Evolutionary conservation across 106 monocot species (phyloP).

Genomic region (Apostasia ramifera): DNA sequence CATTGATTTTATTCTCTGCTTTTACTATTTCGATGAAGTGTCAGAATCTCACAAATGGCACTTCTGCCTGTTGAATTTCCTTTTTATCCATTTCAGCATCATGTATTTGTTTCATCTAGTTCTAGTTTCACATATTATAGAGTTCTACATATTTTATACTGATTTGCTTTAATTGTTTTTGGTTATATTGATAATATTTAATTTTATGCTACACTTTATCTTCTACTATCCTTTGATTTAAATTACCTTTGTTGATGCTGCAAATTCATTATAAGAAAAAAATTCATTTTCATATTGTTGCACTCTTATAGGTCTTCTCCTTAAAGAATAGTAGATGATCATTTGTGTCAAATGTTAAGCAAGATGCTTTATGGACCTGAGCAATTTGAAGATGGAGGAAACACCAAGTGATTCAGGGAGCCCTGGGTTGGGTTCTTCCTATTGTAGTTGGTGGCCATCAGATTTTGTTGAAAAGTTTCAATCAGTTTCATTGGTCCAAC

Average conservation of each 20-base stretch:
- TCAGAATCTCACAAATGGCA: too few relatives aligned
- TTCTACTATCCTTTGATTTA: not conserved
- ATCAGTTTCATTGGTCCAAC: slow-evolving; percentile 44
- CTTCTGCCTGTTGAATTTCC: too few relatives aligned
- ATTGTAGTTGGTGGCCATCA: slow-evolving; percentile 44
- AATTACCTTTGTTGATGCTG: not conserved
- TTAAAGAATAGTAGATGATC: slow-evolving; percentile 1
- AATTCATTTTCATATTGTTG: not conserved
- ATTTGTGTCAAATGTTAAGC: slow-evolving; percentile 5
- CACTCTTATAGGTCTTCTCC: slow-evolving; percentile 2
- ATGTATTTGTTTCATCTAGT: too few relatives aligned
- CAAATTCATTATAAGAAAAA: not conserved
- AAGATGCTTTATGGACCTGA: slow-evolving; percentile 16
- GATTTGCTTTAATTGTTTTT: not conserved
- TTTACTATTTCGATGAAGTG: too few relatives aligned
- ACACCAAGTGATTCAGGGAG: slow-evolving; percentile 37
- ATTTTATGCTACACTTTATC: not conserved
- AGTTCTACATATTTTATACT: not conserved
- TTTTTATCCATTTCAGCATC: too few relatives aligned
- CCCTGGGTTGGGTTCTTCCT: slow-evolving; percentile 34
- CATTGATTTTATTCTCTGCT: too few relatives aligned
- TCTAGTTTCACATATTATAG: not conserved
- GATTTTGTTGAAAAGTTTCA: slow-evolving; percentile 55
- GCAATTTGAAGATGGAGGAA: slow-evolving; percentile 47
- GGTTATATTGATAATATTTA: not conserved